These are phyloP conservation scores for Lachancea nothofagi DNA, from an alignment of 805 yeast species.

Conservation along the genomic window DNA sequence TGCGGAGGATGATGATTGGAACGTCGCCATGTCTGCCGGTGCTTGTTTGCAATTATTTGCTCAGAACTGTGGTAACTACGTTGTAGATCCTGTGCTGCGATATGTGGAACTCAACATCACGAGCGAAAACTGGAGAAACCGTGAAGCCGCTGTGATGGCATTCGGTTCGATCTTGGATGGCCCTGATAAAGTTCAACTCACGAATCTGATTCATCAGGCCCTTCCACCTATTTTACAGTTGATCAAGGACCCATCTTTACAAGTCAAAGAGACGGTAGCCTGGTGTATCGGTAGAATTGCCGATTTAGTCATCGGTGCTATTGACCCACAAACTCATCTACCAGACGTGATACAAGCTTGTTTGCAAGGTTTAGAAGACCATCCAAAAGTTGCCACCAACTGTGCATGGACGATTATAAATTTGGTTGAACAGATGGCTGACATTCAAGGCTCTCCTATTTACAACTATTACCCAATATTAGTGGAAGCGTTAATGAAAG, in stretches of 20 bases:
- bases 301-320: conserved; percentile 73
- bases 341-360: conserved; percentile 71
- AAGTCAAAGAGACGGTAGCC: conserved; percentile 94
- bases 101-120: conserved; percentile 75
- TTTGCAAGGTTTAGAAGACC: conserved; percentile 76
- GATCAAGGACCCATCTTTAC: conserved; percentile 69
- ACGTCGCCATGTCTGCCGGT: conserved; percentile 97
- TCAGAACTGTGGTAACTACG: conserved; percentile 78
- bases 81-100: conserved; percentile 75
- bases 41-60: conserved; percentile 94
- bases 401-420: conserved; percentile 97
- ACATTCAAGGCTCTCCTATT: conserved; percentile 49
- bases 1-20: conserved; percentile 95
- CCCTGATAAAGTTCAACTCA: conserved; percentile 69
- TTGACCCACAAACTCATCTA: conserved; percentile 58
- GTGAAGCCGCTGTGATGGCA: conserved; percentile 99
- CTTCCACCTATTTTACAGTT: conserved; percentile 68
- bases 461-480: conserved; percentile 67
- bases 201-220: conserved; percentile 71
- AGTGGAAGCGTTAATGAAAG: conserved; percentile 62
- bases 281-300: conserved; percentile 98
- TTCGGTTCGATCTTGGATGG: conserved; percentile 96
- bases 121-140: conserved; percentile 66
- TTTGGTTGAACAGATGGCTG: conserved; percentile 71
- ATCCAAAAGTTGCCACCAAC: conserved; percentile 90